A percentile compares a stretch with the other conserved stretches of the same genome.
Conservation (phyloP, 768 basidiomycete genomes). For the Leccinum obscurum region DNA sequence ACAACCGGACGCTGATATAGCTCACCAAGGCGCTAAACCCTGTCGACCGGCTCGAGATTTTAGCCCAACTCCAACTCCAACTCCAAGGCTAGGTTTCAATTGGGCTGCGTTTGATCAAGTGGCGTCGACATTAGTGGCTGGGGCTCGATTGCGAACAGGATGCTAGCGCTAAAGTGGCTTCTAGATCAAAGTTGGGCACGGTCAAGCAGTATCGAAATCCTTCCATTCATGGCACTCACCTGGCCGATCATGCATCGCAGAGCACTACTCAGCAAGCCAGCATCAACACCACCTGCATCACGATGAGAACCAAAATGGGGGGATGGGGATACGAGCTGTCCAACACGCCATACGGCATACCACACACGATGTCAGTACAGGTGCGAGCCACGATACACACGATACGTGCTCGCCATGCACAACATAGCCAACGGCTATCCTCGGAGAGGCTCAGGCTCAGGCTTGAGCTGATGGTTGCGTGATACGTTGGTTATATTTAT, state of each 20-base stretch:
- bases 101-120: background rate
- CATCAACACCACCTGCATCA: background rate
- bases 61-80: background rate
- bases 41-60: background rate
- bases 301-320: background rate
- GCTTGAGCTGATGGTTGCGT: background rate
- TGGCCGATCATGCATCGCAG: background rate
- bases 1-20: background rate
- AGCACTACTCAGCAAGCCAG: background rate
- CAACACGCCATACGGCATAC: background rate
- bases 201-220: background rate
- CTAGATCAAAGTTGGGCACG: background rate
- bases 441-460: background rate
- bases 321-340: background rate
- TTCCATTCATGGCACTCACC: background rate
- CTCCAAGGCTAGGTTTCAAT: background rate
- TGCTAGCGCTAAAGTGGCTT: background rate
- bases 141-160: background rate
- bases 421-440: background rate
- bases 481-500: background rate
- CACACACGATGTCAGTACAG: background rate
- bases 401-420: background rate
- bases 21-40: background rate
- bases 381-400: background rate
- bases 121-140: background rate